Evolutionary conservation across 1,284 basidiomycete species (phyloP), one percentile per base, ranked within the genome.

Genomic region (Melampsora occidentalis): DNA sequence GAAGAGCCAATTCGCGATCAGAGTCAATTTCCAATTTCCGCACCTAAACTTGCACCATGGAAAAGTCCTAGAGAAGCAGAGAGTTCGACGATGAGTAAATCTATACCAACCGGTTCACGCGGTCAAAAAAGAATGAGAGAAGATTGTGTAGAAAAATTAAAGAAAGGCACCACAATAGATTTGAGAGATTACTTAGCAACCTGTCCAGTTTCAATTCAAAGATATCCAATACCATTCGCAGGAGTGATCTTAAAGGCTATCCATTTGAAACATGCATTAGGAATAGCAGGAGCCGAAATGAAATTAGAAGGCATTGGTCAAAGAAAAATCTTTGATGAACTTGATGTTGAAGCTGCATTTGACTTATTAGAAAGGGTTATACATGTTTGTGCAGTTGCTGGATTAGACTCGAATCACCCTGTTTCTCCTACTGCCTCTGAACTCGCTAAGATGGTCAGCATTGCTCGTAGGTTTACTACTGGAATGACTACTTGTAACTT

Each of bases 161-260:
- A 57, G 20, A 57, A 14, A 57, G 28, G n/a, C 0, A 22, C 53
- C 9, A 33, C 18, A 6, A 63, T 63, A 2, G 62, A 63, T 63
- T 18, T 63, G 9, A 31, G 28, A 63, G 33, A 39, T 33, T 63
- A 63, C 20, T 33, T 63, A 35, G 25, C 62, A n/a, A 63, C 62
- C 14, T 63, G 62, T 39, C 62, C 62, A 7, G 62, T 39, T 20
- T 31, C 25, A 31, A 63, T 63, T 31, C 62, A 63, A n/a, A 28
- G 62, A 39, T 63, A 63, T 20, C 62, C 62, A 35, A 63, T 63
- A 9, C 62, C 62, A 20, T 63, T 63, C n/a, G 62, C 28, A 9
- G 62, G 62, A 28, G 62, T 63, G 25, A 28, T 63, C 10, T 31
- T 63, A 9, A 63, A 63, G 35, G 62, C 62, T 14, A 57, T 57